Evolutionary conservation across 148 eudicot species (phyloP).

Genomic region (Diospyros lotus): DNA sequence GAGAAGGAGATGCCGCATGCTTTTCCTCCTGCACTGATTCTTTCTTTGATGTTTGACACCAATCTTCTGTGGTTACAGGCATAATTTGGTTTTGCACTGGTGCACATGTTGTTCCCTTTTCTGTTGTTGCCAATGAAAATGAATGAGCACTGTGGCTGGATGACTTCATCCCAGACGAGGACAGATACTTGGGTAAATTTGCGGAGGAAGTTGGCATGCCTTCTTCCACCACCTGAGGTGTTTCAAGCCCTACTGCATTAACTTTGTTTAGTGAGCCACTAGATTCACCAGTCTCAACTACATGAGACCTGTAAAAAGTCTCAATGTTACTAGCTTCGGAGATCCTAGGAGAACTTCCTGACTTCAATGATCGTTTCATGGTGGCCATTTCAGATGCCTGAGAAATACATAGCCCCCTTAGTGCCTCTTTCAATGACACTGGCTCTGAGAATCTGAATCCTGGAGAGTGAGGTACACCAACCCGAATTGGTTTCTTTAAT

Average conservation of each 20-base stretch:
- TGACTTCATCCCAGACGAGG: constrained; percentile 26
- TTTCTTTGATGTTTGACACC: constrained; percentile 15
- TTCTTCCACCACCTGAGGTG: constrained; percentile 49
- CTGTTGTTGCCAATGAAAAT: constrained; percentile 9
- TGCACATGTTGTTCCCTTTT: constrained; percentile 15
- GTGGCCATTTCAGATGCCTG: constrained; percentile 97
- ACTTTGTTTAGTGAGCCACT: constrained; percentile 28
- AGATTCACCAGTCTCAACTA: constrained; percentile 41
- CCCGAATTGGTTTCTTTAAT: constrained; percentile 57
- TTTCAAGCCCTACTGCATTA: constrained; percentile 35
- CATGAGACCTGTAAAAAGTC: constrained; percentile 57
- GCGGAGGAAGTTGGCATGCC: constrained; percentile 24
- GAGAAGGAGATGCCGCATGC: constrained; percentile 15
- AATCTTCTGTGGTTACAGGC: constrained; percentile 25
- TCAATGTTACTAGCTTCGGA: constrained; percentile 58
- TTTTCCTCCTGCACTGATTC: constrained; percentile 17
- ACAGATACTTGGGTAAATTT: constrained; percentile 25
- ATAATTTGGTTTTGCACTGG: constrained; percentile 13
- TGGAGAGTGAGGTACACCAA: constrained; percentile 48
- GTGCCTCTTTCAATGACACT: constrained; percentile 78
- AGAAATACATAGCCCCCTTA: constrained; percentile 87
- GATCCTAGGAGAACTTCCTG: constrained; percentile 48
- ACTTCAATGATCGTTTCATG: constrained; percentile 52
- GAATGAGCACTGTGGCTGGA: constrained; percentile 35
- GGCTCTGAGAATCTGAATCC: constrained; percentile 70